Percentiles rank a stretch among this genome's conserved stretches.
phyloP scores from a whole-genome alignment of 2,329 filamentous ascomycete genomes.

The Diaporthe vaccinii region DNA sequence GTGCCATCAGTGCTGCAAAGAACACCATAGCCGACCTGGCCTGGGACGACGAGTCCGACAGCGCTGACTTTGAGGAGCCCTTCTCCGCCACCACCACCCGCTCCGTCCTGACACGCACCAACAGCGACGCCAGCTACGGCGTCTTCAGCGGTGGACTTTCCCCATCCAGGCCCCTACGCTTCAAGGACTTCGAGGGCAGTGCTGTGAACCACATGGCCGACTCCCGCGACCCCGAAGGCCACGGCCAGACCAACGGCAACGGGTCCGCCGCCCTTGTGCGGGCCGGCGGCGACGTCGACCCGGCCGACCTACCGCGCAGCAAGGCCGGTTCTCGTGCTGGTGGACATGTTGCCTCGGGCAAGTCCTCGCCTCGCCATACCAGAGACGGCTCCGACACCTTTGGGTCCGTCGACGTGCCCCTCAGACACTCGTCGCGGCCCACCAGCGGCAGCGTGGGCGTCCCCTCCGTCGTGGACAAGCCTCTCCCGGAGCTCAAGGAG shows the following conservation, averaged over 20 bases:
- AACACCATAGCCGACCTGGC: slow-evolving; percentile 28
- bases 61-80: slow-evolving; percentile 17
- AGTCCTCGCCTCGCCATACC: background rate
- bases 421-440: slow-evolving; percentile 35
- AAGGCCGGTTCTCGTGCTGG: slow-evolving; percentile 9
- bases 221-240: background rate
- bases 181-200: slow-evolving; percentile 2
- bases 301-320: slow-evolving; percentile 5
- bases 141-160: slow-evolving; percentile 34
- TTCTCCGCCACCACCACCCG: slow-evolving; percentile 22
- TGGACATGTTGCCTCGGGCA: background rate
- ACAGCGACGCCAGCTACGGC: slow-evolving; percentile 33
- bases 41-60: slow-evolving; percentile 37
- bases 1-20: slow-evolving; percentile 35
- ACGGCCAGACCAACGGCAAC: slow-evolving; percentile 1
- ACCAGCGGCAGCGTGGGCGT: slow-evolving; percentile 15
- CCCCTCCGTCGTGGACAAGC: slow-evolving; percentile 25
- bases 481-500: slow-evolving; percentile 13
- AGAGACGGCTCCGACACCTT: background rate
- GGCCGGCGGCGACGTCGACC: background rate
- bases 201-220: slow-evolving; percentile 16
- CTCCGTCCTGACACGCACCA: slow-evolving; percentile 7
- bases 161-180: slow-evolving; percentile 21
- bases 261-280: background rate
- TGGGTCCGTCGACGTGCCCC: slow-evolving; percentile 6